A percentile compares a stretch with the other conserved stretches of the same genome.
phyloP scores from a whole-genome alignment of 164 flowering plant genomes.

The Vitis vinifera region ASM3070453v1 NC_081812.1:318001-318500 shows the following conservation, averaged over 20 bases:
- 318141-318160: too few species aligned
- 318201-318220: too few species aligned
- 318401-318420: slow-evolving; percentile 94
- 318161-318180: too few species aligned
- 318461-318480: slow-evolving; percentile 24
- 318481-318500: not conserved
- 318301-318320: not conserved
- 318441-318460: slow-evolving; percentile 94
- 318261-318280: not conserved
- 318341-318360: slow-evolving; percentile 89
- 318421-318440: slow-evolving; percentile 97
- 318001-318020: slow-evolving; percentile 82
- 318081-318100: not conserved
- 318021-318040: slow-evolving; percentile 91
- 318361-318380: slow-evolving; percentile 98
- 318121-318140: too few species aligned
- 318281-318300: not conserved
- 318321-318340: slow-evolving; percentile 49
- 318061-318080: slow-evolving; percentile 79
- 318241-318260: too few species aligned
- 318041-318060: slow-evolving; percentile 96
- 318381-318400: slow-evolving; percentile 95
- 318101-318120: not conserved
- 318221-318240: too few species aligned
- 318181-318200: too few species aligned